A percentile compares a stretch with the other conserved stretches of the same genome.
Conservation (phyloP, 768 basidiomycete species). For the Mycena galopus region DNA sequence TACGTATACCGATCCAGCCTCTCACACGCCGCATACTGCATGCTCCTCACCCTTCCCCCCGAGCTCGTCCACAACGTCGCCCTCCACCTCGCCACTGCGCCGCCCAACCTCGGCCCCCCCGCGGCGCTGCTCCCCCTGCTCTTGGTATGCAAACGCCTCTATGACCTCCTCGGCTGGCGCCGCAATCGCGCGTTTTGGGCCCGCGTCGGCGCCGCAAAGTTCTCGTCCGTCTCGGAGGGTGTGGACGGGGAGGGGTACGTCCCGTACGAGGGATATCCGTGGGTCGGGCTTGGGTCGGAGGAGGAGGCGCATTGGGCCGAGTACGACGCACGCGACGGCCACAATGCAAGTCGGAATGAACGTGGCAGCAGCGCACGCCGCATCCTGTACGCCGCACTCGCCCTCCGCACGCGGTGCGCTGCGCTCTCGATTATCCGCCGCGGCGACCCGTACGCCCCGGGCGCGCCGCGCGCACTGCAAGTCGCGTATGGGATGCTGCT, state of each 20-base stretch:
- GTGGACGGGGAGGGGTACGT: background rate
- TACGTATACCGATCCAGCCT: no score
- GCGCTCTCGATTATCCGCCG: background rate
- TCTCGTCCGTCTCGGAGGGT: no score
- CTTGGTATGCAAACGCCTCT: background rate
- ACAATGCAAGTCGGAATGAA: background rate
- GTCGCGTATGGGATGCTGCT: conserved; percentile 21
- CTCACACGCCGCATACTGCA: no score
- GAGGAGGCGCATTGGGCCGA: no score
- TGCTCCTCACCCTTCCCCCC: conserved; percentile 17
- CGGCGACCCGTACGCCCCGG: background rate
- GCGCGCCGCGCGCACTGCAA: background rate
- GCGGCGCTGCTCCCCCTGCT: conserved; percentile 30
- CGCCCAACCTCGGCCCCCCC: conserved; percentile 33
- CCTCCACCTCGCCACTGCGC: conserved; percentile 31
- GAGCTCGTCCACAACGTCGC: conserved; percentile 32
- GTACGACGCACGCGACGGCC: background rate
- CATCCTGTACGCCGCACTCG: background rate
- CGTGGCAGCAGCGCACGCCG: background rate
- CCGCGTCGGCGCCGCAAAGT: conserved; percentile 10
- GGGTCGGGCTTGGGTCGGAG: background rate
- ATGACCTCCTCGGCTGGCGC: background rate
- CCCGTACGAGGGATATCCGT: background rate
- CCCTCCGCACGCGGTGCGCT: background rate
- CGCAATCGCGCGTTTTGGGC: conserved; percentile 11